phyloP scores from a whole-genome alignment of 192 early-diverging fungal genomes.

The Phlyctochytrium arcticum region DNA sequence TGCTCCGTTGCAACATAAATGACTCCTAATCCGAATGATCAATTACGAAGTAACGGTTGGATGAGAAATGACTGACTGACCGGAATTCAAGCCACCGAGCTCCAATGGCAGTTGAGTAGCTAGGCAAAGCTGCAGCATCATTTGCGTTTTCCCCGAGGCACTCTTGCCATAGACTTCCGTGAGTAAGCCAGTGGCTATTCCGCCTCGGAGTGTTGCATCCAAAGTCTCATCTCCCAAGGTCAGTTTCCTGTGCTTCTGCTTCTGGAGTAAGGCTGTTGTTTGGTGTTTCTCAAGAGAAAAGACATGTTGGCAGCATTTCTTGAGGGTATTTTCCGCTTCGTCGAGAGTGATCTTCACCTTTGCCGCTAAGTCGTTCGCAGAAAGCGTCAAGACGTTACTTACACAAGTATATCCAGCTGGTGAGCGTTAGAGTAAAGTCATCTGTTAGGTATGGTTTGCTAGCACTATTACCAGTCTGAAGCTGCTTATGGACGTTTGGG shows the following conservation, averaged over 20 bases:
- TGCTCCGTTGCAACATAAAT: slow-evolving; percentile 74
- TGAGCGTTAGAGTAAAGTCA: background rate
- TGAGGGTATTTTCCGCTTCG: slow-evolving; percentile 1
- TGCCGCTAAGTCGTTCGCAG: slow-evolving; percentile 8
- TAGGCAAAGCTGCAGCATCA: slow-evolving; percentile 77
- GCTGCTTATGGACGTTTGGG: background rate
- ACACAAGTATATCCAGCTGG: slow-evolving; percentile 9
- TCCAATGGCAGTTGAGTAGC: slow-evolving; percentile 59
- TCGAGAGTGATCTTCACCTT: background rate
- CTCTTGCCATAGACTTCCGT: slow-evolving; percentile 51
- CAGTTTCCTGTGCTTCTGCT: background rate
- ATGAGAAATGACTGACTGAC: slow-evolving; percentile 24
- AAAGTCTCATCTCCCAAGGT: slow-evolving; percentile 21
- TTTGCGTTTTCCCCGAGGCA: slow-evolving; percentile 80
- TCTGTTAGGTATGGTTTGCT: background rate
- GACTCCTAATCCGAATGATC: slow-evolving; percentile 34
- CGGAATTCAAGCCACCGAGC: slow-evolving; percentile 56
- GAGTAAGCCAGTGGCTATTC: slow-evolving; percentile 18
- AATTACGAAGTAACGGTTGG: no score
- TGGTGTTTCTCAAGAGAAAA: background rate
- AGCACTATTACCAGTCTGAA: background rate
- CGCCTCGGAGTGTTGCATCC: slow-evolving; percentile 29
- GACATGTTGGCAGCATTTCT: background rate
- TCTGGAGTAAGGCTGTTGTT: background rate
- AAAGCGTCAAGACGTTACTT: slow-evolving; percentile 10